These are phyloP conservation scores for Metschnikowia kofuensis DNA, from an alignment of 805 yeast genomes.

Conservation along the genomic window DNA sequence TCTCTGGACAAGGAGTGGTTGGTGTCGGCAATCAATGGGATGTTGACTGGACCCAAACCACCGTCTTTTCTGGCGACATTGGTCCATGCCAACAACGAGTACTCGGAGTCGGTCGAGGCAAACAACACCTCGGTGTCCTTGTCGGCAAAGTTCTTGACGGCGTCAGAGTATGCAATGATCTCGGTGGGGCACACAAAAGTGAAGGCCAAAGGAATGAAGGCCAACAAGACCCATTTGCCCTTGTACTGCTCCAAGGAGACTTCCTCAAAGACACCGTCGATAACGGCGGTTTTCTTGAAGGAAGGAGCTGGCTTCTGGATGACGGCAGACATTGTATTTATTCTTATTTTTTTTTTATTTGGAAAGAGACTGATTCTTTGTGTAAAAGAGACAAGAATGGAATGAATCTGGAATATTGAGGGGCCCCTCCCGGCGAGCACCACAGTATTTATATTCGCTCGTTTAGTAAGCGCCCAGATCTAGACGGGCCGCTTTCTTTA, in stretches of 20 bases:
- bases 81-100: constrained; percentile 97
- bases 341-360: too few relatives aligned
- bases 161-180: constrained; percentile 97
- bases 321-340: constrained; percentile 67
- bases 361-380: too few relatives aligned
- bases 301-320: constrained; percentile 96
- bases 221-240: constrained; percentile 97
- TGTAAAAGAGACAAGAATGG: too few relatives aligned
- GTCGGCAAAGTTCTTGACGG: constrained; percentile 82
- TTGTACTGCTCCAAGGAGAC: constrained; percentile 90
- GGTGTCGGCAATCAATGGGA: constrained; percentile 95
- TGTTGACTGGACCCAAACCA: constrained; percentile 93
- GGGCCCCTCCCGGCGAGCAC: constrained; percentile 1
- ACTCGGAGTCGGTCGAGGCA: constrained; percentile 98
- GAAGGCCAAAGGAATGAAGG: constrained; percentile 98
- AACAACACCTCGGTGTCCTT: constrained; percentile 86
- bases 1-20: constrained; percentile 92
- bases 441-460: constrained; percentile 14
- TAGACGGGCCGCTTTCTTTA: constrained; percentile 18
- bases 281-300: constrained; percentile 95
- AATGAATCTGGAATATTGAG: neutral
- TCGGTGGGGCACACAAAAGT: constrained; percentile 99
- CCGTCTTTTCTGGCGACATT: constrained; percentile 95
- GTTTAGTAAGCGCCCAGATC: constrained; percentile 15
- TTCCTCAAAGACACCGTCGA: constrained; percentile 95